Conservation (phyloP, 2,329 filamentous ascomycete genomes). For the Capronia americana region DNA sequence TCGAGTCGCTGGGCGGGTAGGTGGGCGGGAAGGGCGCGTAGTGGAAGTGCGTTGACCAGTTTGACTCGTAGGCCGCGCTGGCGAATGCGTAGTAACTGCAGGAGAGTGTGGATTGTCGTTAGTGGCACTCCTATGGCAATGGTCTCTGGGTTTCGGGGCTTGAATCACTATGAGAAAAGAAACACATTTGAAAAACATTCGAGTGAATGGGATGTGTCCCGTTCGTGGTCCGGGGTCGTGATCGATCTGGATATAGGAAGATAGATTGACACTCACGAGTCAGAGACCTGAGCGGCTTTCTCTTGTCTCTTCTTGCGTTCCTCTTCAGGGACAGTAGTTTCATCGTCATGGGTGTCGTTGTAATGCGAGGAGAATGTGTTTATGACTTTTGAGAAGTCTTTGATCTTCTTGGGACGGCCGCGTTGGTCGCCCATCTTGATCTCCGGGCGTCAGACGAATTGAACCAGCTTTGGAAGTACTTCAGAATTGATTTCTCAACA, state of each 20-base stretch:
- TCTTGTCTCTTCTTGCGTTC: constrained; percentile 21
- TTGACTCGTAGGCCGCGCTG: constrained; percentile 36
- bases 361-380: constrained; percentile 23
- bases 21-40: constrained; percentile 38
- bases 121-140: not conserved
- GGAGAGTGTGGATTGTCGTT: not conserved
- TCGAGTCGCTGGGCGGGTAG: constrained; percentile 25
- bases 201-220: not conserved
- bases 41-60: constrained; percentile 39
- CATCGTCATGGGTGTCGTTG: constrained; percentile 15
- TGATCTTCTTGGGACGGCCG: constrained; percentile 5
- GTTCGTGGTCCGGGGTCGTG: not conserved
- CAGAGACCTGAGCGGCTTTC: constrained; percentile 19
- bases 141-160: not conserved
- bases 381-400: constrained; percentile 23
- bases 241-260: not conserved
- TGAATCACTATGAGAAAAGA: not conserved
- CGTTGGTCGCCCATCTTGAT: constrained; percentile 4
- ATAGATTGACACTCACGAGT: constrained; percentile 24
- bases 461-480: not conserved
- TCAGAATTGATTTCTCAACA: not conserved
- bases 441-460: not conserved
- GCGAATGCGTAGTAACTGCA: constrained; percentile 40
- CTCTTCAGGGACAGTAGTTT: constrained; percentile 18
- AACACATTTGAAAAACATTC: not conserved